Conservation (phyloP, 140 eudicot genomes). For the Anethum foeniculum region DNA sequence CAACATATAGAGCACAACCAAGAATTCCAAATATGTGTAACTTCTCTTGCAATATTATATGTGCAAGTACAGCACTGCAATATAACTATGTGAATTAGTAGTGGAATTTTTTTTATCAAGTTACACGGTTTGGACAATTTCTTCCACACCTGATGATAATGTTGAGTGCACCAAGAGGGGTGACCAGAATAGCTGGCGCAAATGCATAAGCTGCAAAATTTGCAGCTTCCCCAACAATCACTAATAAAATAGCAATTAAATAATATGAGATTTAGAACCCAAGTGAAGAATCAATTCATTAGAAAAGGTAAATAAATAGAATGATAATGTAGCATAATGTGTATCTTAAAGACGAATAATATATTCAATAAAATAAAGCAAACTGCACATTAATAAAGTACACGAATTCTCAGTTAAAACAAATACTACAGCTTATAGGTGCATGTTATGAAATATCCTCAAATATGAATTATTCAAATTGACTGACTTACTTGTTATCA, state of each 20-base stretch:
- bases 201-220: conserved; percentile 77
- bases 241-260: conserved; percentile 20
- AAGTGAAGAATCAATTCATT: background rate
- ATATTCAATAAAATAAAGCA: background rate
- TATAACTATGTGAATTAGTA: background rate
- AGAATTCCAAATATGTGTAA: conserved; percentile 88
- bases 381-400: background rate
- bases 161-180: conserved; percentile 78
- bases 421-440: background rate
- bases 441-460: background rate
- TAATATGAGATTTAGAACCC: background rate
- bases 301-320: background rate
- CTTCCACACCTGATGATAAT: conserved; percentile 58
- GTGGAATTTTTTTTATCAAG: background rate
- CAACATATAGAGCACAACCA: conserved; percentile 93
- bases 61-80: conserved; percentile 9
- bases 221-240: conserved; percentile 73
- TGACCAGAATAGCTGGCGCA: conserved; percentile 80
- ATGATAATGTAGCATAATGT: background rate
- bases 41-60: conserved; percentile 12
- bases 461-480: background rate
- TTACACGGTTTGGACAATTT: background rate
- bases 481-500: conserved; percentile 3
- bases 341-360: background rate
- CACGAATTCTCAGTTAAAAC: background rate